Conservation (phyloP, 2,329 filamentous ascomycete genomes). For the Diplocarpon mali region DNA sequence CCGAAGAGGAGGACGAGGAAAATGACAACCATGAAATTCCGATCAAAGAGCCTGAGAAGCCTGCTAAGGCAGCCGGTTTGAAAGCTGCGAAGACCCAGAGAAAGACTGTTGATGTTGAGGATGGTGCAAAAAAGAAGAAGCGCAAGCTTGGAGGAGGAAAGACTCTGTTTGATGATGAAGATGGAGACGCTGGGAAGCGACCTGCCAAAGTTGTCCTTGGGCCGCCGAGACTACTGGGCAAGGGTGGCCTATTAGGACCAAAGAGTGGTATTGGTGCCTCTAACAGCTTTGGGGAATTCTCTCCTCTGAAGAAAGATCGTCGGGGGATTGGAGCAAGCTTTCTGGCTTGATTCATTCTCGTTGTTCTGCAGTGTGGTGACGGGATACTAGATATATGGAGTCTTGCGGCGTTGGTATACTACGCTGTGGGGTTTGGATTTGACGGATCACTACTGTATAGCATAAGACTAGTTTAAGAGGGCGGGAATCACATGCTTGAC, state of each 20-base stretch:
- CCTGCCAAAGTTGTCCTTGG: slow-evolving; percentile 28
- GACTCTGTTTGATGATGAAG: slow-evolving; percentile 63
- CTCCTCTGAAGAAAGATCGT: slow-evolving; percentile 60
- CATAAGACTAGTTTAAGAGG: neutral
- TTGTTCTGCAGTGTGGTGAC: neutral
- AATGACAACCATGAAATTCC: slow-evolving; percentile 24
- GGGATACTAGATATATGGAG: neutral
- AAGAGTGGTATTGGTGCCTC: slow-evolving; percentile 21
- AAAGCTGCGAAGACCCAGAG: slow-evolving; percentile 13
- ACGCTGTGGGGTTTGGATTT: neutral
- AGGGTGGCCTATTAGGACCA: slow-evolving; percentile 22
- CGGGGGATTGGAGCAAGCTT: slow-evolving; percentile 53
- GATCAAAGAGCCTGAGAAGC: slow-evolving; percentile 2
- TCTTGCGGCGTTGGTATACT: neutral
- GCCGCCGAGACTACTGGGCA: slow-evolving; percentile 21
- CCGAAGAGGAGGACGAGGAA: slow-evolving; percentile 29
- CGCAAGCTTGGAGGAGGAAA: slow-evolving; percentile 55
- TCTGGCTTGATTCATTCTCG: slow-evolving; percentile 18
- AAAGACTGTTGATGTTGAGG: slow-evolving; percentile 11
- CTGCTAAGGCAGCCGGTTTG: slow-evolving; percentile 4
- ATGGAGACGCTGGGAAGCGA: slow-evolving; percentile 36
- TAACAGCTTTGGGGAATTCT: slow-evolving; percentile 48
- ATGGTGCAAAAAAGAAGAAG: slow-evolving; percentile 50
- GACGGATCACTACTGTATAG: neutral
- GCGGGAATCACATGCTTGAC: too few species aligned